Evolutionary conservation across 257 asterid genomes (phyloP), one percentile per base, ranked within the genome.

Genomic region (Rehmannia glutinosa): DNA sequence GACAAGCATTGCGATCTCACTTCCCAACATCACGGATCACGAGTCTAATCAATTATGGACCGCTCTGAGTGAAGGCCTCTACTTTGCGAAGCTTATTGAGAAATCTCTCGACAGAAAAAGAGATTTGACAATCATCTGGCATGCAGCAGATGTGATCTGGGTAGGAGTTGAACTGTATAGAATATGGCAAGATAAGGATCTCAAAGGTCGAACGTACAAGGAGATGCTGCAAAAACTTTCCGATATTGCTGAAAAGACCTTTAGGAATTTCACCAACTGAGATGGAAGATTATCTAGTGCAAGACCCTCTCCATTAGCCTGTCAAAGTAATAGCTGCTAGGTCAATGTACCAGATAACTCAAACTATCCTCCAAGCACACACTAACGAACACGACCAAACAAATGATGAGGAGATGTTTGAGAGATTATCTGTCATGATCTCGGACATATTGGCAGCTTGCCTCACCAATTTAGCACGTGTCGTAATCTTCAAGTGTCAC

Each of bases 401-500:
- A 0, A 78, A 66, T 6, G 74, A 77, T n/a, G n/a, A n/a, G 27
- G 42, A 6, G 0, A 4, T 77, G 54, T 81, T 84, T 5, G 50
- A 71, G 5, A 17, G 17, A 30, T 1, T 79, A 55, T 58, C 30
- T 0, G 19, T 28, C 6, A 72, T 69, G 46, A 72, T 77, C 11
- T 82, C 82, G 81, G 81, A 79, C 62, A 72, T 84, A 63, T 19
- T 77, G n/a, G n/a, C n/a, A n/a, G n/a, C n/a, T n/a, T n/a, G n/a
- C n/a, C n/a, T n/a, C n/a, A n/a, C n/a, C n/a, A n/a, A n/a, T n/a
- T 49, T 83, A 25, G 6, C 60, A 0, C 65, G 27, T 5, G 63
- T 68, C 2, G 63, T 77, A 47, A 17, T 10, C 16, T 55, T 5
- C 32, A 77, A 64, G 36, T 73, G 76, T 27, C 66, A 35, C 62